Evolutionary conservation across 805 yeast species (phyloP).

Genomic region (Candida khao-thaluensis): DNA sequence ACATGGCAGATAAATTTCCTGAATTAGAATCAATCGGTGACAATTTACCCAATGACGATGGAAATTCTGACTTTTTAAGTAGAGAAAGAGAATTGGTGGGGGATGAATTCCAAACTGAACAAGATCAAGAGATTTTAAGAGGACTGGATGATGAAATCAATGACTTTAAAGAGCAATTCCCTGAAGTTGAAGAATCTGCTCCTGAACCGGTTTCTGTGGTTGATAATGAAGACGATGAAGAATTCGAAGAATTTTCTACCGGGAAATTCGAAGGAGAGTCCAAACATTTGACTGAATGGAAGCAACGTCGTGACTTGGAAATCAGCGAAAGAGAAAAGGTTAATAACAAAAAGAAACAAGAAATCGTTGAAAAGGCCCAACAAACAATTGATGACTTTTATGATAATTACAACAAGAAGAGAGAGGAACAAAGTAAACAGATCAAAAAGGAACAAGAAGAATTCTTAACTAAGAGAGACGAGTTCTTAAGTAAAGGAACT

Average conservation of each 20-base stretch:
- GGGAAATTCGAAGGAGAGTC: constrained; percentile 44
- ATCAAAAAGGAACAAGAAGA: constrained; percentile 68
- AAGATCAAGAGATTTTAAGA: constrained; percentile 50
- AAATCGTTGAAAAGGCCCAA: constrained; percentile 72
- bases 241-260: constrained; percentile 34
- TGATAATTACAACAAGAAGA: constrained; percentile 83
- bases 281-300: constrained; percentile 66
- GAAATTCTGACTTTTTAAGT: constrained; percentile 57
- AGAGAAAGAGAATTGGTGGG: constrained; percentile 71
- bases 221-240: constrained; percentile 44
- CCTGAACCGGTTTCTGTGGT: constrained; percentile 18
- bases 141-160: constrained; percentile 46
- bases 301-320: constrained; percentile 73
- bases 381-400: constrained; percentile 88
- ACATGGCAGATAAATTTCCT: constrained; percentile 82
- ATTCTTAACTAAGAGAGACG: constrained; percentile 73
- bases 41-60: constrained; percentile 29
- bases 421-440: constrained; percentile 63
- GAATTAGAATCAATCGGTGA: constrained; percentile 51
- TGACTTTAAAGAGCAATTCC: constrained; percentile 65
- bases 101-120: constrained; percentile 67
- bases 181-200: constrained; percentile 43
- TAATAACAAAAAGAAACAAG: constrained; percentile 60
- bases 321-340: constrained; percentile 76
- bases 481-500: constrained; percentile 48